Percentiles rank a stretch among this genome's conserved stretches.
Evolutionary conservation across 345 rosid species (phyloP).

Genomic region (Eucalyptus polybractea): DNA sequence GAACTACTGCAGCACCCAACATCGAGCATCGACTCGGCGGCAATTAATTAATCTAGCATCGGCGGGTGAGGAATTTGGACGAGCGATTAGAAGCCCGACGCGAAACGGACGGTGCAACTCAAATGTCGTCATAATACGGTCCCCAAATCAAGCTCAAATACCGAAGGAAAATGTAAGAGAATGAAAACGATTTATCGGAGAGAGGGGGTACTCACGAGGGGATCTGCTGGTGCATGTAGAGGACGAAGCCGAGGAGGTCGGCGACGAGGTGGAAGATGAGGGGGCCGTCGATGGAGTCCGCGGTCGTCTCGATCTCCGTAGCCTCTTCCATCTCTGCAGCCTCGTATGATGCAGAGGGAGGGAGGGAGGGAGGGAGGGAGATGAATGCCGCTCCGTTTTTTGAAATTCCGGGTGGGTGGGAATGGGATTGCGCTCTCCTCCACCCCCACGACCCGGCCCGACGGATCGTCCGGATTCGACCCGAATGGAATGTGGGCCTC

Average conservation of each 20-base stretch:
- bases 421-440: not conserved
- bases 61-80: too few relatives aligned
- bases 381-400: not conserved
- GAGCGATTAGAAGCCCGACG: not conserved
- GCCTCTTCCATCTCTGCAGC: conserved; percentile 13
- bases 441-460: not conserved
- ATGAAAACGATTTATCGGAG: not conserved
- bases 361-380: not conserved
- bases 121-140: not conserved
- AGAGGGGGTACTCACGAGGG: conserved; percentile 43
- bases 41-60: not conserved
- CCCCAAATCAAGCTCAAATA: not conserved
- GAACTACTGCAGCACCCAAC: not conserved
- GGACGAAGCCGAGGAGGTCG: conserved; percentile 56
- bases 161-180: not conserved
- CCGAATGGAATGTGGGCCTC: not conserved
- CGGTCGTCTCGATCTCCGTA: conserved; percentile 26
- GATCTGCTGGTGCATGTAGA: conserved; percentile 96
- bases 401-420: not conserved
- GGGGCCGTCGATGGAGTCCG: conserved; percentile 34
- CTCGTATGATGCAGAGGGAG: not conserved
- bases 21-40: not conserved
- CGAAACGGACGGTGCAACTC: not conserved
- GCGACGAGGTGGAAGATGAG: conserved; percentile 50
- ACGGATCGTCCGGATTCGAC: not conserved